Evolutionary conservation across 1,139 yeast species (phyloP), one percentile per base, ranked within the genome.

Genomic region (Spathaspora sp.): DNA sequence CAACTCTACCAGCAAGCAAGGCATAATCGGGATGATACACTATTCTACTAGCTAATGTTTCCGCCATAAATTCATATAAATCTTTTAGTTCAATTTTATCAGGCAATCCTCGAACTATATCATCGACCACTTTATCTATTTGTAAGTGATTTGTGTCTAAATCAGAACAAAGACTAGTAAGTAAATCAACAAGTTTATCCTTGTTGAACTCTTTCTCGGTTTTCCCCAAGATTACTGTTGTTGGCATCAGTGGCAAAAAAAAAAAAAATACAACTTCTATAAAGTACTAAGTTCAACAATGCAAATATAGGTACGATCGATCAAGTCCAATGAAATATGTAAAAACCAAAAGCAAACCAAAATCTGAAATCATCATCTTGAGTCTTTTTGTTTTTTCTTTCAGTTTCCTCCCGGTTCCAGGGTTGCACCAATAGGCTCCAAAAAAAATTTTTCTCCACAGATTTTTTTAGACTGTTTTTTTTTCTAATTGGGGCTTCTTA

Each of bases 1-100:
- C 70, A 0, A 79, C 59, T 47, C 81, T 60, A 0, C 82, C 80
- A 0, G 82, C 84, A 40, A 80, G 58, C 4, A 63, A 44, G 1
- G 82, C 63, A 52, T 71, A 74, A 48, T 76, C 78, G 4, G 80
- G 80, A 54, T 78, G 80, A 38, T 58, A 57, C 2, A 76, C 71
- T 1, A 74, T 69, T 52, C 71, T 60, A 1, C 78, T 63, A 1
- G 83, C 84, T 27, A 73, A 54, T 5, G 67, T 63, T 53, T 79
- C 84, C 2, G 79, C 68, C 1, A 68, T 59, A 38, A 74, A 62
- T 11, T 67, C 70, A 39, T 65, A 56, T 16, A 78, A 60, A 40
- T 76, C 68, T n/a, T 60, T 50, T 3, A 59, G 47, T 9, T 49
- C 49, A 24, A 24, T 25, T 24, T 20, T 15, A 4, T 58, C 63